Conservation (phyloP, 192 early-diverging fungal genomes). For the Chytriomyces sp. region DNA sequence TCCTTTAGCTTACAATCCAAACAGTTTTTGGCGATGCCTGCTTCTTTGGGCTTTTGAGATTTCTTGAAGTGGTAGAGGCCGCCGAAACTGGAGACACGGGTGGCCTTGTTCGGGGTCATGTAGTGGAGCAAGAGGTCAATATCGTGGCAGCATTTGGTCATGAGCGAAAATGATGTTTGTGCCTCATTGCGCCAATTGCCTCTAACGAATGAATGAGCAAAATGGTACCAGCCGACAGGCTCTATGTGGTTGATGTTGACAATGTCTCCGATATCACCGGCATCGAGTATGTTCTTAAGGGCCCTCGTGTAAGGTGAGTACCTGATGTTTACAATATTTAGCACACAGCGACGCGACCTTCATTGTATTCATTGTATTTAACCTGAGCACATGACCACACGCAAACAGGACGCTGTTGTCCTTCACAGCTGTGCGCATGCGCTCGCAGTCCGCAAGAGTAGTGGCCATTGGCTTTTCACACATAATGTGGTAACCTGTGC, state of each 20-base stretch:
- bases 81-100: conserved; percentile 60
- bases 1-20: conserved; percentile 53
- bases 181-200: conserved; percentile 67
- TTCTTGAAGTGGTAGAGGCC: conserved; percentile 60
- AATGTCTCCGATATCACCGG: conserved; percentile 57
- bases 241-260: conserved; percentile 67
- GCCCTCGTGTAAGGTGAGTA: conserved; percentile 62
- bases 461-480: conserved; percentile 72
- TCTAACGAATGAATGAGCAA: conserved; percentile 66
- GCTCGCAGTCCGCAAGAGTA: conserved; percentile 49
- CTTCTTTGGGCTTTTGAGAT: conserved; percentile 57
- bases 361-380: background rate
- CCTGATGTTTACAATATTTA: conserved; percentile 25
- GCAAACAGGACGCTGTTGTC: conserved; percentile 46
- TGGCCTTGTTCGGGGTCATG: conserved; percentile 30
- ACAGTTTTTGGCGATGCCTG: conserved; percentile 58
- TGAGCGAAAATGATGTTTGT: conserved; percentile 58
- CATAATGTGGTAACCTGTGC: conserved; percentile 63
- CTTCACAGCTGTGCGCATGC: conserved; percentile 50
- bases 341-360: conserved; percentile 1
- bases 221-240: conserved; percentile 66
- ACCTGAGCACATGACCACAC: conserved; percentile 33
- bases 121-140: conserved; percentile 54
- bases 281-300: conserved; percentile 59
- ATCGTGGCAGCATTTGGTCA: conserved; percentile 65